phyloP scores from a whole-genome alignment of 306 rosid genomes.

The Geum urbanum region DNA sequence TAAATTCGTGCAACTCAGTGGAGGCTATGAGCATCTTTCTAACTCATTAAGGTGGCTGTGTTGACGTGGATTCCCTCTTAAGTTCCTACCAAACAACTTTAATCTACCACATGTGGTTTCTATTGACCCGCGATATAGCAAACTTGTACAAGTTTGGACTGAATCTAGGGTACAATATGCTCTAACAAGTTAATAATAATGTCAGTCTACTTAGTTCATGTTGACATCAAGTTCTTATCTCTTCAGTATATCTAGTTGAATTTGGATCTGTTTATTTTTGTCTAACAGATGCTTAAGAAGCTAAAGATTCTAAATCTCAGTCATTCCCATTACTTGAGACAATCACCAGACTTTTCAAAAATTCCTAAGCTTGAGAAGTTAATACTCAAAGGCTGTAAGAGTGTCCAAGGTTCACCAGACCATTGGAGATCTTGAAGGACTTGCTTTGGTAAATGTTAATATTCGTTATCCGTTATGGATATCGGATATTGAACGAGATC shows the following conservation, averaged over 20 bases:
- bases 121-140: not conserved
- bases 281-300: not conserved
- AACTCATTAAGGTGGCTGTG: not conserved
- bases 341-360: slow-evolving; percentile 34
- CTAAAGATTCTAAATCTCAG: slow-evolving; percentile 28
- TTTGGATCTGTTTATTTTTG: not conserved
- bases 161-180: not conserved
- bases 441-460: slow-evolving; percentile 12
- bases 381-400: slow-evolving; percentile 27
- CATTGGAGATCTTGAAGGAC: slow-evolving; percentile 20
- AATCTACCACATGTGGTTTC: not conserved
- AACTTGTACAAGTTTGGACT: not conserved
- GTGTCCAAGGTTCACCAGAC: slow-evolving; percentile 14
- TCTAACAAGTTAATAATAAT: not conserved
- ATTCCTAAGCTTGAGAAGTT: slow-evolving; percentile 40
- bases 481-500: no score
- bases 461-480: no score
- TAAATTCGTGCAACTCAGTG: not conserved
- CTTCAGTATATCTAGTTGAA: not conserved
- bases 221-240: not conserved
- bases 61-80: not conserved
- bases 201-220: not conserved
- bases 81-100: not conserved
- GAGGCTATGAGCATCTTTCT: not conserved
- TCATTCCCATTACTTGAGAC: slow-evolving; percentile 27